Percentiles rank a stretch among this genome's conserved stretches.
Evolutionary conservation across 1,284 basidiomycete species (phyloP).

Genomic region (Tilletia indica): DNA sequence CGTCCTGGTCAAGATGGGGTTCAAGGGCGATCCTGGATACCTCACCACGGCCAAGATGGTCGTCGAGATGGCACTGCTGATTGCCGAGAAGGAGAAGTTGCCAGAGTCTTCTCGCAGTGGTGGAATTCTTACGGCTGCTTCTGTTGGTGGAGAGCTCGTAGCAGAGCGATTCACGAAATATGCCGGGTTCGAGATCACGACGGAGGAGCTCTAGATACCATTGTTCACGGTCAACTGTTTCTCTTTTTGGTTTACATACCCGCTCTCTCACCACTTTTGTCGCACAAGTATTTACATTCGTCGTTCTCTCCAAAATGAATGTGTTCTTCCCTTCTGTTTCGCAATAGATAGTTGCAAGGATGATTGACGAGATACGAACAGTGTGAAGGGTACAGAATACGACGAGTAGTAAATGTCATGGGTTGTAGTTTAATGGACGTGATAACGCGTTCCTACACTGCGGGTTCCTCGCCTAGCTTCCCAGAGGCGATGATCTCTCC

Average conservation of each 20-base stretch:
- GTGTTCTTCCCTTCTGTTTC: too few relatives aligned
- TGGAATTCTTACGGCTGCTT: constrained; percentile 75
- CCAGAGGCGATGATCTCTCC: constrained; percentile 60
- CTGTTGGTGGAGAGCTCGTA: constrained; percentile 71
- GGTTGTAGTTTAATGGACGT: too few relatives aligned
- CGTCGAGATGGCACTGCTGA: constrained; percentile 70
- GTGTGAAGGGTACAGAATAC: too few relatives aligned
- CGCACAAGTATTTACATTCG: too few relatives aligned
- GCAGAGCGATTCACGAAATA: constrained; percentile 66
- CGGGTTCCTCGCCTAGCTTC: constrained; percentile 54
- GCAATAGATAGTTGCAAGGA: too few relatives aligned
- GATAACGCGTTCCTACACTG: too few relatives aligned
- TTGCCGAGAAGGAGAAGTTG: constrained; percentile 60
- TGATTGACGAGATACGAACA: too few relatives aligned
- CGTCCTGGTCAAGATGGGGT: constrained; percentile 66
- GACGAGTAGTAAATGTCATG: too few relatives aligned
- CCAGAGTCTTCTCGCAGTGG: constrained; percentile 66
- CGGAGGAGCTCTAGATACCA: constrained; percentile 32
- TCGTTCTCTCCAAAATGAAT: too few relatives aligned
- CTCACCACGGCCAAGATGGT: constrained; percentile 69
- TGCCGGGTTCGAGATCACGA: constrained; percentile 64
- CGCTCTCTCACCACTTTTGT: too few relatives aligned
- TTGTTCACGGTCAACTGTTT: background rate
- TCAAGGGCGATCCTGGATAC: constrained; percentile 78
- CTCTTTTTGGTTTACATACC: too few relatives aligned